phyloP scores from a whole-genome alignment of 2,329 filamentous ascomycete genomes.

The Delphinella strobiligena region DNA sequence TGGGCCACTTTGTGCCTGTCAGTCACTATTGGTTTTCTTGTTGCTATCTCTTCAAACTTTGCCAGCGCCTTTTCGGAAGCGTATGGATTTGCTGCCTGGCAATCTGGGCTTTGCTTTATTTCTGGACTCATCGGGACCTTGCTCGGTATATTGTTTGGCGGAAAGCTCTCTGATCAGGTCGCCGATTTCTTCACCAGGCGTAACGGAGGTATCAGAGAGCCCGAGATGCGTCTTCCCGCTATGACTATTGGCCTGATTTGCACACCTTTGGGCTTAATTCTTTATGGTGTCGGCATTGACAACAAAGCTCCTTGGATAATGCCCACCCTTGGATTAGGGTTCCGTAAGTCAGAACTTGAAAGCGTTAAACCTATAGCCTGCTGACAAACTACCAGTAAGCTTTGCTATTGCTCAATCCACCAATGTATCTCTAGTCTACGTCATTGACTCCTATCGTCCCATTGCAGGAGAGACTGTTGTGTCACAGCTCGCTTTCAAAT shows the following conservation, averaged over 20 bases:
- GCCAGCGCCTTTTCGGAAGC: conserved; percentile 15
- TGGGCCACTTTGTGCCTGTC: conserved; percentile 45
- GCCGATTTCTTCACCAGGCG: conserved; percentile 19
- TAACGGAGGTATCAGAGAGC: conserved; percentile 21
- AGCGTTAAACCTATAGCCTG: no score
- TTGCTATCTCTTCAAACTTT: conserved; percentile 24
- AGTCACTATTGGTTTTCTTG: conserved; percentile 43
- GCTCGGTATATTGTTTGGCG: conserved; percentile 39
- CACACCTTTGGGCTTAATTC: conserved; percentile 17
- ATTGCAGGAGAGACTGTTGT: conserved; percentile 45
- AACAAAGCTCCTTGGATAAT: conserved; percentile 36
- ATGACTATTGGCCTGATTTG: conserved; percentile 18
- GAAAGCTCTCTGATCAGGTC: conserved; percentile 24
- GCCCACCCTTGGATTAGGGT: conserved; percentile 41
- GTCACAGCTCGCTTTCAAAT: conserved; percentile 25
- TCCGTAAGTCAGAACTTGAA: no score
- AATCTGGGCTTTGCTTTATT: conserved; percentile 40
- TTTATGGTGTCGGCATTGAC: conserved; percentile 22
- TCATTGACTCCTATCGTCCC: conserved; percentile 46
- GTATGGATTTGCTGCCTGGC: conserved; percentile 22
- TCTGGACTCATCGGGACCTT: conserved; percentile 36
- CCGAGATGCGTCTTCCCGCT: conserved; percentile 23
- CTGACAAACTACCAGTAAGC: conserved; percentile 28
- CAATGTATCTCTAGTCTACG: conserved; percentile 45
- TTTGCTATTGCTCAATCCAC: conserved; percentile 45